Conservation (phyloP, 2,329 filamentous ascomycete genomes). For the Aureobasidium sp. region DNA sequence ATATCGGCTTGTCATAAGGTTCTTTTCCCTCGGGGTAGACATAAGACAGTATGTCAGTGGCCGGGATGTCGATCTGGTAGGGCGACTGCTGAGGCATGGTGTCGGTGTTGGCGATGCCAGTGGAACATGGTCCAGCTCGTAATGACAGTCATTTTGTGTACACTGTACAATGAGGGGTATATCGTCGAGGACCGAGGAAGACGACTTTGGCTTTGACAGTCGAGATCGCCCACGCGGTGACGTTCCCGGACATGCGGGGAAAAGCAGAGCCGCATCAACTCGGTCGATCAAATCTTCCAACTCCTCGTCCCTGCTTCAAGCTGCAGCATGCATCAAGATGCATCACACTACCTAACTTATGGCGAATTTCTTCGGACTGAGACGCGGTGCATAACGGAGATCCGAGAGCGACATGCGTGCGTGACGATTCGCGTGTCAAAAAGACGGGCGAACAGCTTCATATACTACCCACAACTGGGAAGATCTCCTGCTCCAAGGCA, state of each 20-base stretch:
- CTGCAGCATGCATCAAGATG: background rate
- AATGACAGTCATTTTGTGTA: background rate
- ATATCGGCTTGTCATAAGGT: constrained; percentile 43
- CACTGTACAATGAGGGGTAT: constrained; percentile 9
- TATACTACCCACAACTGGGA: background rate
- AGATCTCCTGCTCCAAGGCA: background rate
- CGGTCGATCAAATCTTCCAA: background rate
- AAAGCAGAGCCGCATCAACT: background rate
- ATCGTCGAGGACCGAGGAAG: constrained; percentile 9
- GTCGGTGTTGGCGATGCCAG: background rate
- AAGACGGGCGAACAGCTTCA: background rate
- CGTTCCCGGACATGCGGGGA: constrained; percentile 1
- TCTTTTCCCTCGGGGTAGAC: constrained; percentile 30
- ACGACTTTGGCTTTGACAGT: constrained; percentile 1
- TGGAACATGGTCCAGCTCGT: background rate
- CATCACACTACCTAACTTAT: too few species aligned
- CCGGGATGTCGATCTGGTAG: constrained; percentile 42
- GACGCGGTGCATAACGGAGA: background rate
- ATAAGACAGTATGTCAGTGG: constrained; percentile 37
- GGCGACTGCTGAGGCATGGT: constrained; percentile 42
- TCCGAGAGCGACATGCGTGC: background rate
- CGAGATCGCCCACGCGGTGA: background rate
- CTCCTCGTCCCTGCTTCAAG: background rate
- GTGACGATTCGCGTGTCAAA: background rate
- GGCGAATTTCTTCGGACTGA: too few species aligned